Percentiles rank a stretch among this genome's conserved stretches.
Evolutionary conservation across 768 basidiomycete genomes (phyloP).

Genomic region (Auricularia sp.): DNA sequence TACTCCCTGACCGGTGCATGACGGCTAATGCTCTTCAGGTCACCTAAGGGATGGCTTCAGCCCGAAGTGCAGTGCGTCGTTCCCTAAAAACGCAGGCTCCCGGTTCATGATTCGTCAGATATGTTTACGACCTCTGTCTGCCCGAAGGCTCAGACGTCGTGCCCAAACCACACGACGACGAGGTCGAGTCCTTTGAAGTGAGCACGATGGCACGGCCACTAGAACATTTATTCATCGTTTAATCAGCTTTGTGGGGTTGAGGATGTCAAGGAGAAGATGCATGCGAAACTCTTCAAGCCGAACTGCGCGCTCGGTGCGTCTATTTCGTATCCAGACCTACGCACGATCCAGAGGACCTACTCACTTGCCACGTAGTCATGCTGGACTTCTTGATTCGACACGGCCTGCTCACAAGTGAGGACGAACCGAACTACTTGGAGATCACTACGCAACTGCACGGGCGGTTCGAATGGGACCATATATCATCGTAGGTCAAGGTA

Average conservation of each 20-base stretch:
- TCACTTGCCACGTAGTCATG: constrained; percentile 40
- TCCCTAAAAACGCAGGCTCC: not conserved
- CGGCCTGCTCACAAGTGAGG: constrained; percentile 78
- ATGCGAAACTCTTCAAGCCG: constrained; percentile 72
- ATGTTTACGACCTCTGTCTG: constrained; percentile 72
- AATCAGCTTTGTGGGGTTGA: constrained; percentile 55
- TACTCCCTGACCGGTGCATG: not conserved
- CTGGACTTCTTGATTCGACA: constrained; percentile 84
- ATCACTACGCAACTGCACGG: constrained; percentile 69
- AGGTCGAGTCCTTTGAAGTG: constrained; percentile 90
- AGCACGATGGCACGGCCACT: constrained; percentile 10
- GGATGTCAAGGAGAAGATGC: constrained; percentile 54
- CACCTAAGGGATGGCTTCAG: constrained; percentile 66
- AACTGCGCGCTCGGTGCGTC: constrained; percentile 77
- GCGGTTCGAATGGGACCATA: constrained; percentile 31
- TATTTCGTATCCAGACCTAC: not conserved
- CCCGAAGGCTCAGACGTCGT: constrained; percentile 44
- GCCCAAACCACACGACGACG: constrained; percentile 77
- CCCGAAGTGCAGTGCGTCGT: constrained; percentile 69
- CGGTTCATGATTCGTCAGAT: constrained; percentile 33
- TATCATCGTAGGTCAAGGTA: not conserved
- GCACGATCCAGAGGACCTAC: not conserved
- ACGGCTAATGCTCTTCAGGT: constrained; percentile 25
- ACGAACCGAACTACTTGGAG: constrained; percentile 73
- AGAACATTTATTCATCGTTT: not conserved